Evolutionary conservation across 1,284 basidiomycete species (phyloP).

Genomic region (Puccinia horiana): DNA sequence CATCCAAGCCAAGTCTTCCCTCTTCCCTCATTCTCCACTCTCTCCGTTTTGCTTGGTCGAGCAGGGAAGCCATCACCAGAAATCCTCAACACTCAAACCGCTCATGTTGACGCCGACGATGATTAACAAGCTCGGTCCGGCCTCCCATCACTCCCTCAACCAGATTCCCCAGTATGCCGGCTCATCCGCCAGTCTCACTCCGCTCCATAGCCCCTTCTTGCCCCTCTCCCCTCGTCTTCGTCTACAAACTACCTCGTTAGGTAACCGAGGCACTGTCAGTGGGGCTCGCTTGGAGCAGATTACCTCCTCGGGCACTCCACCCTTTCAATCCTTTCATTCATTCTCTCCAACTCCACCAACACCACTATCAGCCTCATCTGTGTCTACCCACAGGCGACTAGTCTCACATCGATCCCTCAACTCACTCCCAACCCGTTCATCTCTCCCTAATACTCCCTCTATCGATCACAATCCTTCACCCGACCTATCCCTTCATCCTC

Average conservation of each 20-base stretch:
- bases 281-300: neutral
- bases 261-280: conserved; percentile 5
- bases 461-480: neutral
- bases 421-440: neutral
- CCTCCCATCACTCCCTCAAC: conserved; percentile 18
- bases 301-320: neutral
- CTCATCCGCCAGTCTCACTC: neutral
- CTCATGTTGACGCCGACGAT: conserved; percentile 1
- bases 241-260: neutral
- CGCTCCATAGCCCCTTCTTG: conserved; percentile 10
- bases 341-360: neutral
- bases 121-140: conserved; percentile 3
- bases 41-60: neutral
- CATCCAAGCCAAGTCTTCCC: neutral
- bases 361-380: neutral
- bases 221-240: neutral
- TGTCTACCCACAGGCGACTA: neutral
- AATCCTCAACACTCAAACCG: conserved; percentile 5
- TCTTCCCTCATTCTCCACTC: conserved; percentile 4
- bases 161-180: neutral
- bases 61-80: neutral
- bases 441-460: neutral
- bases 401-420: conserved; percentile 7
- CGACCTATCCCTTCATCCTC: neutral
- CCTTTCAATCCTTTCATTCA: conserved; percentile 23